These are phyloP conservation scores for Talaromyces adpressus DNA, from an alignment of 495 filamentous ascomycete genomes.

Conservation along the genomic window DNA sequence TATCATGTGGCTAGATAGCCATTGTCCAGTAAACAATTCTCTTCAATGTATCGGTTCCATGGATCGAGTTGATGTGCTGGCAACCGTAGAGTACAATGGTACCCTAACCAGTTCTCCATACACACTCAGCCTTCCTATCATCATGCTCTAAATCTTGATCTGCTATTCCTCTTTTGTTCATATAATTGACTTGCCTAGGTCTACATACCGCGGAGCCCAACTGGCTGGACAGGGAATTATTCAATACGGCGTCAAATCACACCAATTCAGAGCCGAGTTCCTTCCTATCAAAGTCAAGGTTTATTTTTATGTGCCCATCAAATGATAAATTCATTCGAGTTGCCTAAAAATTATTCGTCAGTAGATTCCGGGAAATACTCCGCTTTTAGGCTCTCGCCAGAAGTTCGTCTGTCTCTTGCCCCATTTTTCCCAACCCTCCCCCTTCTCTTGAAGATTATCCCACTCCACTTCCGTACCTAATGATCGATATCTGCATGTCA, in stretches of 20 bases:
- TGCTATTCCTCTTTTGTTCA: not conserved
- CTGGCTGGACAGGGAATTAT: not conserved
- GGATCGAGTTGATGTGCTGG: slow-evolving; percentile 3
- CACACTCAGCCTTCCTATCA: not conserved
- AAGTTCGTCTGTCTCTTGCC: not conserved
- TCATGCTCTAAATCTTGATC: not conserved
- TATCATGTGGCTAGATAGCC: not conserved
- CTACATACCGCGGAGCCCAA: slow-evolving; percentile 1
- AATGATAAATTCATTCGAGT: not conserved
- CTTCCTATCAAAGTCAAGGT: not conserved
- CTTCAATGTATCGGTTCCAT: not conserved
- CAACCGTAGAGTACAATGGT: not conserved
- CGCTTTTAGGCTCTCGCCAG: not conserved
- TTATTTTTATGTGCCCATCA: not conserved
- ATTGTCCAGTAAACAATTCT: not conserved
- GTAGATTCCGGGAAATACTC: not conserved
- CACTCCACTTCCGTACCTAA: not conserved
- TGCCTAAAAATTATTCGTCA: not conserved
- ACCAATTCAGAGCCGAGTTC: not conserved
- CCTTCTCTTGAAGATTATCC: slow-evolving; percentile 3
- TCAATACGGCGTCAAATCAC: slow-evolving; percentile 1
- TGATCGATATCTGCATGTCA: not conserved
- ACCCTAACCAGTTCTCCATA: not conserved
- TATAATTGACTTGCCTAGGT: not conserved
- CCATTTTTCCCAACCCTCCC: not conserved